These are phyloP conservation scores for Phlebopus sp. DNA, from an alignment of 1,284 basidiomycete species.

Conservation along the genomic window DNA sequence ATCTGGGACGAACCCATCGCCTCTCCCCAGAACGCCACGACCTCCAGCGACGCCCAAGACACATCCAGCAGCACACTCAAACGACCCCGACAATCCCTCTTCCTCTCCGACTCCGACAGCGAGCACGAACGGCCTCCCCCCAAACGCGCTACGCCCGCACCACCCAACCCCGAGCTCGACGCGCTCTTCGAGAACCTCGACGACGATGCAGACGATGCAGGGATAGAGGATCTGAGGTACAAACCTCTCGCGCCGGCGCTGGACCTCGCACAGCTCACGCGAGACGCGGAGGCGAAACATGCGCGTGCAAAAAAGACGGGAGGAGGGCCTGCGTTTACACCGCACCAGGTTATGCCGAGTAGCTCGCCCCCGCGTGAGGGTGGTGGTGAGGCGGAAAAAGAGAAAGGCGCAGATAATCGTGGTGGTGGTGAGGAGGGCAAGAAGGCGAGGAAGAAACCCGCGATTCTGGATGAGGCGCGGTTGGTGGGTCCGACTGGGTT, in stretches of 20 bases:
- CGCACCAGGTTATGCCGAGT: slow-evolving; percentile 45
- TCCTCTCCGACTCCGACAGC: slow-evolving; percentile 53
- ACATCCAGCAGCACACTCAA: slow-evolving; percentile 24
- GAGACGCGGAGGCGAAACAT: slow-evolving; percentile 51
- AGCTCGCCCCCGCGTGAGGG: slow-evolving; percentile 45
- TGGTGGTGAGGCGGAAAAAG: slow-evolving; percentile 24
- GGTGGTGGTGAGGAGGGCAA: slow-evolving; percentile 33
- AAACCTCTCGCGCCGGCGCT: slow-evolving; percentile 46
- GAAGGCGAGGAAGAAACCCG: slow-evolving; percentile 50
- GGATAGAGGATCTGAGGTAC: slow-evolving; percentile 36
- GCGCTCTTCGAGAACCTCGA: slow-evolving; percentile 62
- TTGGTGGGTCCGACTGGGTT: slow-evolving; percentile 75
- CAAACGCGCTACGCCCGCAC: slow-evolving; percentile 17
- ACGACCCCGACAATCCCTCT: slow-evolving; percentile 42
- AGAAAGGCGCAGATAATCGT: slow-evolving; percentile 27
- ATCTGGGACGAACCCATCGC: slow-evolving; percentile 46
- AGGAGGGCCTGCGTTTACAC: slow-evolving; percentile 28
- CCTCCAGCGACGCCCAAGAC: slow-evolving; percentile 5
- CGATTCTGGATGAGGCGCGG: slow-evolving; percentile 70
- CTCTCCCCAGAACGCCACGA: slow-evolving; percentile 9
- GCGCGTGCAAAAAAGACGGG: slow-evolving; percentile 21
- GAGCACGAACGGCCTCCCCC: slow-evolving; percentile 32
- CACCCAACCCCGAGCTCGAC: slow-evolving; percentile 46
- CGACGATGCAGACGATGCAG: slow-evolving; percentile 33
- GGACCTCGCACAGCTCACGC: slow-evolving; percentile 48